A percentile compares a stretch with the other conserved stretches of the same genome.
Evolutionary conservation across 768 basidiomycete species (phyloP).

Genomic region (Exidia glandulosa): DNA sequence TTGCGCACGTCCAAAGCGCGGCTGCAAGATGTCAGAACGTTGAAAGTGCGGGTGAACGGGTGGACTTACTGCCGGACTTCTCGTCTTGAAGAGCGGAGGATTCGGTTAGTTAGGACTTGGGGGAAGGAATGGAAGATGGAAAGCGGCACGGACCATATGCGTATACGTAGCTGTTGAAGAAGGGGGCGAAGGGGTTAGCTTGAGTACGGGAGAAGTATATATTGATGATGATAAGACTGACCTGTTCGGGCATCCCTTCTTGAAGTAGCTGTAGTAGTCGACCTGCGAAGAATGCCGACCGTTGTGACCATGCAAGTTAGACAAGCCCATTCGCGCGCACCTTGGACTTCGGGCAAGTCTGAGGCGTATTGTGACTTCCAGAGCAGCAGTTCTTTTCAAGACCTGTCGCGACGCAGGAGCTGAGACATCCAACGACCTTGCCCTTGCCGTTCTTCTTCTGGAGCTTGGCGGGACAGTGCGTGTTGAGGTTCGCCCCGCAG

Average conservation of each 20-base stretch:
- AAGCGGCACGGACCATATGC: neutral
- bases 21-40: neutral
- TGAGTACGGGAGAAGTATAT: neutral
- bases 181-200: too few relatives aligned
- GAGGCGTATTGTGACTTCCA: too few relatives aligned
- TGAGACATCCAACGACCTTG: neutral
- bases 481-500: neutral
- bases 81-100: too few relatives aligned
- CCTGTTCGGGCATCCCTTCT: neutral
- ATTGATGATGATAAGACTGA: neutral
- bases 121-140: neutral
- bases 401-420: neutral
- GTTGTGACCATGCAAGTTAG: too few relatives aligned
- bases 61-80: neutral
- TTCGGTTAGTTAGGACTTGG: too few relatives aligned
- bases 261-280: neutral
- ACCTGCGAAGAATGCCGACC: too few relatives aligned
- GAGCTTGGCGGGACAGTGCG: neutral
- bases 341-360: too few relatives aligned
- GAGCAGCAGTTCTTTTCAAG: neutral
- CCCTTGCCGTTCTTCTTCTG: neutral
- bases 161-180: neutral
- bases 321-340: too few relatives aligned
- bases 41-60: neutral
- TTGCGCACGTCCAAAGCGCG: neutral